A percentile compares a stretch with the other conserved stretches of the same genome.
Evolutionary conservation across 371 early-diverging fungal species (phyloP).

Genomic region (Zancudomyces culisetae): DNA sequence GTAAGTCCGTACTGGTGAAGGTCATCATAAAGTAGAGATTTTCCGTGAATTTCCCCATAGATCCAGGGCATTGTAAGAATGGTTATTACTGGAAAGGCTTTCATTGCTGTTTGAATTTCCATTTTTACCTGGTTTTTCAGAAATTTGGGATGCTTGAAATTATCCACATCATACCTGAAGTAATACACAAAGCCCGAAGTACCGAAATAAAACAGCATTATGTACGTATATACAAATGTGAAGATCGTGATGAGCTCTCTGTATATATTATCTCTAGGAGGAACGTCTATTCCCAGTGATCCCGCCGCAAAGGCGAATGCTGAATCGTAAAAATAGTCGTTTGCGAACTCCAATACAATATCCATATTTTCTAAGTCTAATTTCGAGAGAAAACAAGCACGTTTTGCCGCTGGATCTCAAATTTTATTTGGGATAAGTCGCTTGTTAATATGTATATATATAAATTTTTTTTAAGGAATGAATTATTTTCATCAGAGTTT

Average conservation of each 20-base stretch:
- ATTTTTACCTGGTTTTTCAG: conserved; percentile 67
- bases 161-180: conserved; percentile 67
- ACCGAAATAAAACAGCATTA: conserved; percentile 53
- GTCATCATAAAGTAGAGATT: conserved; percentile 54
- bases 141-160: conserved; percentile 79
- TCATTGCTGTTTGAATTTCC: conserved; percentile 62
- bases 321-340: conserved; percentile 23
- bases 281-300: conserved; percentile 14
- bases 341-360: conserved; percentile 38
- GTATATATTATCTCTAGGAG: conserved; percentile 35
- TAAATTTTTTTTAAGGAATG: too few species aligned
- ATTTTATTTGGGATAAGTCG: too few species aligned
- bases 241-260: conserved; percentile 53
- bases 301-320: conserved; percentile 18
- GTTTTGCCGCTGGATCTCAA: too few species aligned
- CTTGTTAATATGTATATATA: too few species aligned
- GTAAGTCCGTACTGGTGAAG: conserved; percentile 34
- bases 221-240: conserved; percentile 46
- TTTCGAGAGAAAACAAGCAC: too few species aligned
- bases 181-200: conserved; percentile 57
- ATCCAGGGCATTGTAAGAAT: conserved; percentile 78
- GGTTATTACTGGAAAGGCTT: conserved; percentile 60
- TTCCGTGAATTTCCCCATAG: conserved; percentile 67
- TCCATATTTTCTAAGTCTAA: too few species aligned
- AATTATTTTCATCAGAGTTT: too few species aligned